Evolutionary conservation across 495 filamentous ascomycete genomes (phyloP), one percentile per base, ranked within the genome.

Genomic region (Amniculicola lignicola): DNA sequence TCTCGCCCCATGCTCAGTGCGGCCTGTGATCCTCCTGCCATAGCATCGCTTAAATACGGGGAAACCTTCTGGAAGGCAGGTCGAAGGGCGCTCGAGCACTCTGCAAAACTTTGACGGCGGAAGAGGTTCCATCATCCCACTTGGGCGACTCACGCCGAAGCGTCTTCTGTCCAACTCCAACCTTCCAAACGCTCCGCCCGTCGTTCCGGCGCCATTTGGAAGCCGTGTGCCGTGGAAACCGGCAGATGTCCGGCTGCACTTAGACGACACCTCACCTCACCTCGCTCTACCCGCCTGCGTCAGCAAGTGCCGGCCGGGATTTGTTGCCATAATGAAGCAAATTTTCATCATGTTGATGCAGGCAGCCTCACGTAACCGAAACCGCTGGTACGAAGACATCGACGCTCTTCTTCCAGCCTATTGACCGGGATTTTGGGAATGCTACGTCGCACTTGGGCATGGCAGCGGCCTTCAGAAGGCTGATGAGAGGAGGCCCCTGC

Each of bases 361-460:
- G 37, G 39, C 24, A 25, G 52, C 41, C 52, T 55, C 31, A 29
- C 41, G 28, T 22, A 44, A 16, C 51, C 14, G 40, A 3, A 7
- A 27, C 19, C 6, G 25, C 27, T 24, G 35, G 1, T 11, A 27
- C 42, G 35, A 48, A 18, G 38, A 45, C 39, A 14, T 7, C 28
- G 28, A 45, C 41, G 39, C 49, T 19, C 19, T 5, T 27, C 1
- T 24, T 4, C 39, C 54, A 33, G 29, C 33, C 42, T 44, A 24
- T 29, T 7, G 37, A 19, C 46, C 27, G 18, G 3, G 21, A 39
- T 51, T 28, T 50, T 22, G 54, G 54, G 21, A 46, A 51, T 58
- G 54, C 46, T 43, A 51, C 54, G 27, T 58, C 45, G n/a, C n/a
- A n/a, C n/a, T n/a, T n/a, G n/a, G n/a, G 46, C 55, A 51, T 59